Evolutionary conservation across 306 rosid genomes (phyloP).

Genomic region (Quercus agrifolia): DNA sequence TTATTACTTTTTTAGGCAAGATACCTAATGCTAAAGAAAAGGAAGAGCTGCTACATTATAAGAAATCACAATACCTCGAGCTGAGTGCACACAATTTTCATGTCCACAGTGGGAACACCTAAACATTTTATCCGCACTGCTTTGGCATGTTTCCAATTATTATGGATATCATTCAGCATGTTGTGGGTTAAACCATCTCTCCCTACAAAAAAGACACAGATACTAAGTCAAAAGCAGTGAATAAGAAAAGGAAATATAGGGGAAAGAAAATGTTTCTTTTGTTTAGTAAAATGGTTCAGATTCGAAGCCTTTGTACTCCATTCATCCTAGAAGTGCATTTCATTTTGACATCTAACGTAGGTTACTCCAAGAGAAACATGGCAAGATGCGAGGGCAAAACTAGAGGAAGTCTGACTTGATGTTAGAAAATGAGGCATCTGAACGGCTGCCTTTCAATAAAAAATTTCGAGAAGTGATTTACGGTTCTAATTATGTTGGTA

Average conservation of each 20-base stretch:
- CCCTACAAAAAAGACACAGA: slow-evolving; percentile 42
- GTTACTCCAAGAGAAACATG: not conserved
- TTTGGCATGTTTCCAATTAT: slow-evolving; percentile 83
- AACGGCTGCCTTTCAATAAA: not conserved
- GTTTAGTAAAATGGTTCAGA: not conserved
- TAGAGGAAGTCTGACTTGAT: not conserved
- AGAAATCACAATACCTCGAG: slow-evolving; percentile 55
- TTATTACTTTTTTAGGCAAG: not conserved
- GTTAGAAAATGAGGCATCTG: not conserved
- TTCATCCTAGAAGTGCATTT: not conserved
- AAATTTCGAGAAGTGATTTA: too few relatives aligned
- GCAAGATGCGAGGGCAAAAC: not conserved
- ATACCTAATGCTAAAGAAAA: not conserved
- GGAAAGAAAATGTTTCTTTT: not conserved
- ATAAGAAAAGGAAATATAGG: not conserved
- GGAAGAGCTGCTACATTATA: not conserved
- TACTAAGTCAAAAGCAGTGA: slow-evolving; percentile 3
- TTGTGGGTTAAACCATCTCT: slow-evolving; percentile 96
- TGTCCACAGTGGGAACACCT: slow-evolving; percentile 92
- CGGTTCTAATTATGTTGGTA: not conserved
- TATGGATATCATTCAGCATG: slow-evolving; percentile 73
- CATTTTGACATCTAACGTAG: too few relatives aligned
- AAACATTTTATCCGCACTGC: slow-evolving; percentile 82
- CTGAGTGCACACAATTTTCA: slow-evolving; percentile 77
- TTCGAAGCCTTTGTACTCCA: not conserved